Conservation (phyloP, 768 basidiomycete species). For the Termitomyces titanicus region DNA sequence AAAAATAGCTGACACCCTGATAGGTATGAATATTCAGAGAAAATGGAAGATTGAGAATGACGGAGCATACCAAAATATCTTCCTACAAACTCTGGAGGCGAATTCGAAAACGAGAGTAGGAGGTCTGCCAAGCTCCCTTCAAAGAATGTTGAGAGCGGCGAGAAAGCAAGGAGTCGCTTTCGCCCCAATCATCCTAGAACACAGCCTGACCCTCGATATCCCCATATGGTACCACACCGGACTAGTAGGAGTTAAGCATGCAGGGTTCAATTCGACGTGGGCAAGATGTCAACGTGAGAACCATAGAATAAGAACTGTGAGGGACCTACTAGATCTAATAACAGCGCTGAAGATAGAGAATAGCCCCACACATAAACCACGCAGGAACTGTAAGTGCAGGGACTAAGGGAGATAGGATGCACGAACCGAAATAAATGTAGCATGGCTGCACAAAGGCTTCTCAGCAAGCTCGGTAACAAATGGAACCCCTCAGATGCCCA, state of each 20-base stretch:
- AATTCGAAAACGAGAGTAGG: background rate
- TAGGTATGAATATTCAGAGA: slow-evolving; percentile 8
- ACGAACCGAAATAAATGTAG: background rate
- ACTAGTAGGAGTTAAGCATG: background rate
- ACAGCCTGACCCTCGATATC: background rate
- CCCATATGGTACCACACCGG: background rate
- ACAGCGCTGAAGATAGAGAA: too few species aligned
- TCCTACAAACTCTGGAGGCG: background rate
- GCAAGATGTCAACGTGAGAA: background rate
- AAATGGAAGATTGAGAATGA: background rate
- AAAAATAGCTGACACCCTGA: background rate
- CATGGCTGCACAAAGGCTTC: background rate
- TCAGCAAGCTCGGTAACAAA: background rate
- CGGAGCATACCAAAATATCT: background rate
- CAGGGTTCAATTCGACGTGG: background rate
- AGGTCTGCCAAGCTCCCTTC: background rate
- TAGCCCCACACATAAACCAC: background rate
- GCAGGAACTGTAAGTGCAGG: background rate
- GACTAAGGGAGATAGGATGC: background rate
- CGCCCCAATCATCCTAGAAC: background rate
- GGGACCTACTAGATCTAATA: background rate
- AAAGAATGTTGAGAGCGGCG: background rate
- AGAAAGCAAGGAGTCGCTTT: background rate
- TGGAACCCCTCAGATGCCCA: background rate
- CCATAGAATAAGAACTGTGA: background rate